These are phyloP conservation scores for Exophiala phaeomuriformis DNA, from an alignment of 2,329 filamentous ascomycete species.

Conservation along the genomic window DNA sequence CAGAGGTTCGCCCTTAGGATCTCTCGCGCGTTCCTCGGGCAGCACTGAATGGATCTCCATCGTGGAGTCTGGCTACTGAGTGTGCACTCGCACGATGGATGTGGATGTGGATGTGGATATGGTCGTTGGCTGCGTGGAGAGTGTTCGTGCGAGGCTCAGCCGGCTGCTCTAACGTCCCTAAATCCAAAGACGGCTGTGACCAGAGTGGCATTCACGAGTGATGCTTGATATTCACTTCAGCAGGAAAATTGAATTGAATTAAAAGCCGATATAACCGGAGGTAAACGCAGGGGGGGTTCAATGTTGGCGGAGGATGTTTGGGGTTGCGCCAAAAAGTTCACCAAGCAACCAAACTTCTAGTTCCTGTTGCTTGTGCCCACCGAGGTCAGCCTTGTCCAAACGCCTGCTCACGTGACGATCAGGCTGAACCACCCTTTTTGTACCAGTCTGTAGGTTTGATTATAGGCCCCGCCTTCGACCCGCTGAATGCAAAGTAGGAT, in stretches of 20 bases:
- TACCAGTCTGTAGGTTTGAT: no score
- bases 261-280: no score
- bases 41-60: slow-evolving; percentile 63
- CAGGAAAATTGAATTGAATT: background rate
- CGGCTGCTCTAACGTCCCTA: no score
- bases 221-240: background rate
- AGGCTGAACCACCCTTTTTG: no score
- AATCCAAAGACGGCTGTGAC: background rate
- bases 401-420: background rate
- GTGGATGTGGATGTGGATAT: background rate
- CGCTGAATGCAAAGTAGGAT: no score
- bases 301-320: background rate
- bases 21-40: slow-evolving; percentile 54
- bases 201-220: background rate
- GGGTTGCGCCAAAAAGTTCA: background rate
- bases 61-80: background rate
- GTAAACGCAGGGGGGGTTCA: background rate
- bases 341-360: background rate
- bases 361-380: background rate
- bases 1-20: slow-evolving; percentile 51
- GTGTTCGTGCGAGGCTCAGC: no score
- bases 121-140: no score
- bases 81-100: background rate
- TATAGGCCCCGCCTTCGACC: no score
- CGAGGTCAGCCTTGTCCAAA: background rate